A percentile compares a stretch with the other conserved stretches of the same genome.
Conservation (phyloP, 148 eudicot species). For the Rhododendron simsii region DNA sequence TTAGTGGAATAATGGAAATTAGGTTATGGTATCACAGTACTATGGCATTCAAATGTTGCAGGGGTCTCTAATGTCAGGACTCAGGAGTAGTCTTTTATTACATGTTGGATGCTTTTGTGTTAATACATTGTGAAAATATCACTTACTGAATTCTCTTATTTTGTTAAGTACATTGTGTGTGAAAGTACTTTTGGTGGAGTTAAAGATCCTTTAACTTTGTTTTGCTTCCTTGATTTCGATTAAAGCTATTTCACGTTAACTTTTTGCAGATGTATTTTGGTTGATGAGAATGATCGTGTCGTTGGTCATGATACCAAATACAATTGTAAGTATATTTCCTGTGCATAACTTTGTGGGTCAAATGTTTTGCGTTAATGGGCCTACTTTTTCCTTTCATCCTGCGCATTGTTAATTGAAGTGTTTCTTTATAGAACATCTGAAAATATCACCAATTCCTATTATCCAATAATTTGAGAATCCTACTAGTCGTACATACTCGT, state of each 20-base stretch:
- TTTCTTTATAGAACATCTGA: neutral
- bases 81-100: neutral
- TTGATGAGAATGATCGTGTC: slow-evolving; percentile 82
- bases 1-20: neutral
- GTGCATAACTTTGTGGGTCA: neutral
- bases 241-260: neutral
- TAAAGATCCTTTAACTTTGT: neutral
- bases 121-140: neutral
- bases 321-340: slow-evolving; percentile 65
- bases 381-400: neutral
- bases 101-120: neutral
- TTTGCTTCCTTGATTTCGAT: neutral
- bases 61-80: neutral
- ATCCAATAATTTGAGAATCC: neutral
- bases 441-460: neutral
- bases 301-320: slow-evolving; percentile 93
- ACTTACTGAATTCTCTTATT: neutral
- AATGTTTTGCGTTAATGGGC: neutral
- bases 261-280: slow-evolving; percentile 85
- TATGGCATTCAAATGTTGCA: neutral
- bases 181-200: neutral
- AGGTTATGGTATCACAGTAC: neutral
- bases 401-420: neutral
- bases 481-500: neutral
- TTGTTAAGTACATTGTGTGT: neutral